Evolutionary conservation across 1,284 basidiomycete species (phyloP).

Genomic region (Inonotus obliquus): DNA sequence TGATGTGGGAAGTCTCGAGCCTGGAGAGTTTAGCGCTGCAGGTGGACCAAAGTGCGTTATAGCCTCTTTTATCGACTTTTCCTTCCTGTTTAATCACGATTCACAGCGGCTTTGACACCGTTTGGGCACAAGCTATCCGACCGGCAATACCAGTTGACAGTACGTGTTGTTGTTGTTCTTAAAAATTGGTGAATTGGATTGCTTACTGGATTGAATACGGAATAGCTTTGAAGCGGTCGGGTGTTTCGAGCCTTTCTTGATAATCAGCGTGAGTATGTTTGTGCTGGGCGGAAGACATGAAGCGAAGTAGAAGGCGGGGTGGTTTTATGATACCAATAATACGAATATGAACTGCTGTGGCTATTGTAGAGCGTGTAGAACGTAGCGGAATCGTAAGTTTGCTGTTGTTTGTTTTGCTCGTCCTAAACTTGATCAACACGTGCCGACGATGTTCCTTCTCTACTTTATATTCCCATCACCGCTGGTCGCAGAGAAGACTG

Average conservation of each 20-base stretch:
- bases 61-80: background rate
- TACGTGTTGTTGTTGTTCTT: slow-evolving; percentile 23
- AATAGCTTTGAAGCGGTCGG: slow-evolving; percentile 22
- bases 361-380: too few relatives aligned
- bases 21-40: slow-evolving; percentile 30
- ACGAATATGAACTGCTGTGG: too few relatives aligned
- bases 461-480: too few relatives aligned
- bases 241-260: slow-evolving; percentile 20
- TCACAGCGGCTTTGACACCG: slow-evolving; percentile 36
- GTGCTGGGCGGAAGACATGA: background rate
- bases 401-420: too few relatives aligned
- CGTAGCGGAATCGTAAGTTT: too few relatives aligned
- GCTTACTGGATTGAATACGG: background rate
- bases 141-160: slow-evolving; percentile 35
- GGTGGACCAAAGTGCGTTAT: slow-evolving; percentile 23
- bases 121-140: slow-evolving; percentile 39
- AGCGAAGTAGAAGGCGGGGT: too few relatives aligned
- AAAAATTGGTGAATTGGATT: background rate
- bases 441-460: too few relatives aligned
- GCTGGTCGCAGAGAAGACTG: too few relatives aligned
- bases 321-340: too few relatives aligned
- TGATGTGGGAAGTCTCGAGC: slow-evolving; percentile 41
- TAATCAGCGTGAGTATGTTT: background rate
- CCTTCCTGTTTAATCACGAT: background rate
- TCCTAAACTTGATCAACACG: too few relatives aligned